Percentiles rank a stretch among this genome's conserved stretches.
phyloP scores from a whole-genome alignment of 2,329 filamentous ascomycete genomes.

The Fusarium sp. region DNA sequence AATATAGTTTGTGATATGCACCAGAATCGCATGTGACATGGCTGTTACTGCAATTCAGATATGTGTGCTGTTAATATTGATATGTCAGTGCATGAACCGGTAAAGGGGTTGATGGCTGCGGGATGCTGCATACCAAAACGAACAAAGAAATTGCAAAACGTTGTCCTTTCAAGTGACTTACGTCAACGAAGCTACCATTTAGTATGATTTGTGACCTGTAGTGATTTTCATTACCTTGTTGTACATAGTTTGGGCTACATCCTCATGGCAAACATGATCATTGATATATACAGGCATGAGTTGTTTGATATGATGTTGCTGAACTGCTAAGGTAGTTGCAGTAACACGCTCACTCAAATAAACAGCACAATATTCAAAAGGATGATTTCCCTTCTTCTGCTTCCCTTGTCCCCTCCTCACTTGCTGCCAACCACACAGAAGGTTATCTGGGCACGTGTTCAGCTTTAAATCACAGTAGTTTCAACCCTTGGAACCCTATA shows the following conservation, averaged over 20 bases:
- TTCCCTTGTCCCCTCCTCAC: too few relatives aligned
- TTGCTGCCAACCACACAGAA: background rate
- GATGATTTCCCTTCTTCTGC: rapidly evolving
- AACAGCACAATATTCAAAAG: background rate
- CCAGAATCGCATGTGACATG: background rate
- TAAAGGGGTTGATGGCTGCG: background rate
- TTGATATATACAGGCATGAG: background rate
- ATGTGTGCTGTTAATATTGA: background rate
- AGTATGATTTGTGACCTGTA: too few relatives aligned
- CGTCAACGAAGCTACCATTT: background rate
- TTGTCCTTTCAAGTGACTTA: background rate
- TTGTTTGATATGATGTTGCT: background rate
- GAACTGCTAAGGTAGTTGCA: background rate
- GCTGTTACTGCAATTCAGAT: background rate
- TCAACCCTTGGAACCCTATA: background rate
- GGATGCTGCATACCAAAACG: background rate
- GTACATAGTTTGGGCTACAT: background rate
- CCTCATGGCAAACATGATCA: background rate
- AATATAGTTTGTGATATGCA: too few relatives aligned
- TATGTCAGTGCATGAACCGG: background rate
- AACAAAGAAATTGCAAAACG: background rate
- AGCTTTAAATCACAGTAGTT: too few relatives aligned
- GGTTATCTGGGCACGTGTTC: background rate
- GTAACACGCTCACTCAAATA: background rate
- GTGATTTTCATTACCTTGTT: background rate